Base-by-base conservation (phyloP, 208 protist genomes). In the Crithidia brevicula region DNA sequence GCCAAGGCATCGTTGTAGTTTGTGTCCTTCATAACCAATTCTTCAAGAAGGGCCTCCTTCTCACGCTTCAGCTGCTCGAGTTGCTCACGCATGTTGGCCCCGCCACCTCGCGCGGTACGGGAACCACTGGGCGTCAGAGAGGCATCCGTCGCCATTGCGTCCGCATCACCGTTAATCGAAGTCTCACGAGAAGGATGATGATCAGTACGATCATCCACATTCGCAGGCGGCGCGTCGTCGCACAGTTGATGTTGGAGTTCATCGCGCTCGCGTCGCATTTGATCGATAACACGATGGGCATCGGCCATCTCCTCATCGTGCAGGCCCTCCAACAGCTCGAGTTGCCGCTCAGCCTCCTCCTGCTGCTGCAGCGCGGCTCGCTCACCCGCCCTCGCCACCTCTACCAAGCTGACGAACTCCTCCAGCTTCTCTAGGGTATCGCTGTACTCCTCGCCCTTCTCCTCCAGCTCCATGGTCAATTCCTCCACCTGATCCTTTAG, bases 371-470 rank as follows among this genome's bases (percentile, higher is more conserved):
- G 45, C 1, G 84, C 88, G 4, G 82, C 67, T 27, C 65, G 61
- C 69, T 93, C 88, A 15, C 72, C 64, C 9, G 79, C 78, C 0
- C 85, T 73, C 18, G 88, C 74, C 1, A 71, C 72, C 62, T 91
- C 88, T 23, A 91, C 65, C 16, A 93, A 47, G 0, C 47, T 53
- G 11, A 91, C 82, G 52, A 90, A 87, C 62, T 93, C 84, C 62
- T 93, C 88, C 20, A 93, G 64, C 40, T 84, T 79, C 53, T 83
- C 81, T 18, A 92, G 73, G 0, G 74, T 84, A 9, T 82, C 74
- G 0, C 69, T 76, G 53, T 80, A 79, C 43, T 86, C 82, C 23
- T 57, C 38, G 1, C 71, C 69, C 67, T 84, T 88, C 25, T 63
- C 47, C 20, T 83, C 79, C 13, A 88, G 67, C 34, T 89, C 81